Evolutionary conservation across 1,284 basidiomycete species (phyloP).

Genomic region (Exobasidium cylindrosporum): DNA sequence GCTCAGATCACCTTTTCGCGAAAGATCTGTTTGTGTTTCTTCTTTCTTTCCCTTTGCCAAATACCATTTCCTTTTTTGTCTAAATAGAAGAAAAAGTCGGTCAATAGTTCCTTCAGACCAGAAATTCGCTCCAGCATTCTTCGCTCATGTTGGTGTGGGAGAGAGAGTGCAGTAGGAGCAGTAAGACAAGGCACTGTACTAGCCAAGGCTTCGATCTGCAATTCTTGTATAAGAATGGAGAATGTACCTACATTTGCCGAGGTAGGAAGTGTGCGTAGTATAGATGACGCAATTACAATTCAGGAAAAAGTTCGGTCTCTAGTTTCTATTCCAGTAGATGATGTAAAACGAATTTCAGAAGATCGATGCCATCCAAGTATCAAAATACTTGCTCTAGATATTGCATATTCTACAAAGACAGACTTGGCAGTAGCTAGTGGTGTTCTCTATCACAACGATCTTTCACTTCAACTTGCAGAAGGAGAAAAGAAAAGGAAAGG

Average conservation of each 20-base stretch:
- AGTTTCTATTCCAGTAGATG: neutral
- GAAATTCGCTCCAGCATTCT: no score
- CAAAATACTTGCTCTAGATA: constrained; percentile 5
- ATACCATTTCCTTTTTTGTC: no score
- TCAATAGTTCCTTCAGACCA: no score
- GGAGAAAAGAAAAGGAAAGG: neutral
- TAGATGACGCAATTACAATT: constrained; percentile 59
- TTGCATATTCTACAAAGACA: neutral
- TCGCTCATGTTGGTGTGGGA: no score
- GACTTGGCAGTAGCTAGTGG: neutral
- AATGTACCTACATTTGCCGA: constrained; percentile 93
- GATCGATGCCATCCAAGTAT: neutral
- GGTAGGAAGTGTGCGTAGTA: constrained; percentile 79
- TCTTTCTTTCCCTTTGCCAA: no score
- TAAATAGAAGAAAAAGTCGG: no score
- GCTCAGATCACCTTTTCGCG: no score
- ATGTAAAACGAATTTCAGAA: neutral
- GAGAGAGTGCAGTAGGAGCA: no score
- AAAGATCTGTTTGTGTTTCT: no score
- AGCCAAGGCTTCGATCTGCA: no score
- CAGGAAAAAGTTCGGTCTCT: neutral
- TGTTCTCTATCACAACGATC: neutral
- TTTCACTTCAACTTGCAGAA: neutral
- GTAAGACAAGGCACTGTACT: no score
- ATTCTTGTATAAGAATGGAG: constrained; percentile 58